Evolutionary conservation across 495 filamentous ascomycete species (phyloP), one percentile per base, ranked within the genome.

Genomic region (Massariosphaeria phaeospora): DNA sequence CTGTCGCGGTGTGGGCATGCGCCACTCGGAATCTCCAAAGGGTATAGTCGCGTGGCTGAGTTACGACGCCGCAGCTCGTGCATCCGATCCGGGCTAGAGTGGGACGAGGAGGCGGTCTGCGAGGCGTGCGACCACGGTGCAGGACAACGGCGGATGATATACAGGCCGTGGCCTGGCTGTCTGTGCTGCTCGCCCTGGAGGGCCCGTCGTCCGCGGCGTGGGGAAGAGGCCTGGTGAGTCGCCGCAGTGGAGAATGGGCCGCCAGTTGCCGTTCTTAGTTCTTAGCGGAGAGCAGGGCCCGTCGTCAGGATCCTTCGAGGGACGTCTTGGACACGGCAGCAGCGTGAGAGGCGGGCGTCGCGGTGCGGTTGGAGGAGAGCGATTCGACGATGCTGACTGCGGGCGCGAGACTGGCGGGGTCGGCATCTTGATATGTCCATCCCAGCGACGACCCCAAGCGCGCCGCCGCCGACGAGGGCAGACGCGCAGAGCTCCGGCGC

Each of bases 21-120:
- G 57, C 56, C 56, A 57, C 56, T 33, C 38, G 56, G 48, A 59
- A n/a, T 11, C 41, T 40, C 48, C 44, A 62, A 57, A 51, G 24
- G 60, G 49, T 21, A 49, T 53, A 17, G 58, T 33, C 13, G 46
- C 57, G 59, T 62, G 52, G 55, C 45, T 57, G 17, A 41, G 59
- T 47, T 8, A 6, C 31, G 17, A 9, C 13, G 12, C 38, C 11
- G 10, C 38, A 11, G 24, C 47, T 49, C 31, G 18, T 38, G 52
- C 45, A 42, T 29, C 29, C 34, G 24, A n/a, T n/a, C n/a, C n/a
- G 30, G 48, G 41, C 56, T 43, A 23, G 46, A 34, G 15, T 52
- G 11, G 45, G 26, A 10, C 15, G 34, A 50, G 23, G 44, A 38
- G 36, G 34, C 23, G 26, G 26, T 38, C 11, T 29, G 42, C 43